Base-by-base conservation (phyloP, 2,329 filamentous ascomycete species). In the Reticulascus tulasneorum region DNA sequence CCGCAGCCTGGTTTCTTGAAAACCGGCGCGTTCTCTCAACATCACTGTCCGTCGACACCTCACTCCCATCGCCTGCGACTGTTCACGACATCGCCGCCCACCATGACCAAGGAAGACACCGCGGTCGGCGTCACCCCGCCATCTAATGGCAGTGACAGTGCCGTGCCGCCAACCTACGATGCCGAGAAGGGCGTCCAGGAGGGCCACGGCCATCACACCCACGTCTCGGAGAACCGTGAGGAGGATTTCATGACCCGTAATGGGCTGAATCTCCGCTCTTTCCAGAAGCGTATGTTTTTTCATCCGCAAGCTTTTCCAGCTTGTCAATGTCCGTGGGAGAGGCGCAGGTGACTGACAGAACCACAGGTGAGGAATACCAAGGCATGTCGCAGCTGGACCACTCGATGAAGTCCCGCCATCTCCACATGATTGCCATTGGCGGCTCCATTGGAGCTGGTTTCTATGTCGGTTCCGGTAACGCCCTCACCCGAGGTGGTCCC, bases 361-460 rank as follows among this genome's bases (percentile, higher is more conserved):
- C n/a, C n/a, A n/a, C n/a, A 36, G 33, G 33, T 38, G 44, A 46
- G 20, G 19, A 41, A 37, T 26, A 38, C 35, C 9, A 16, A 4
- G 46, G 45, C 27, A 28, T 37, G n/a, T 13, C 39, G 28, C 55
- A 68, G 48, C 55, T 71, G 29, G 63, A 70, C 45, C 60, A 62
- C 32, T 55, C 60, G 48, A 73, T 79, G 64, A 72, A 74, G 62
- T 62, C 64, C 33, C 71, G 75, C 45, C 75, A 79, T 56, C 58
- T 79, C 47, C 71, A 79, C 59, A 78, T 79, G 75, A 79, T 79
- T 56, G 72, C 74, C 50, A 77, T 79, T 38, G 74, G 74, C 51
- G 75, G 75, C 40, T 76, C 74, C 21, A 79, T 79, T 37, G 75
- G 75, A 55, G 75, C 75, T 53, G 75, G 75, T 62, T 77, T 79